Evolutionary conservation across 2,329 filamentous ascomycete species (phyloP).

Genomic region (Chaetoscypha palmicola): DNA sequence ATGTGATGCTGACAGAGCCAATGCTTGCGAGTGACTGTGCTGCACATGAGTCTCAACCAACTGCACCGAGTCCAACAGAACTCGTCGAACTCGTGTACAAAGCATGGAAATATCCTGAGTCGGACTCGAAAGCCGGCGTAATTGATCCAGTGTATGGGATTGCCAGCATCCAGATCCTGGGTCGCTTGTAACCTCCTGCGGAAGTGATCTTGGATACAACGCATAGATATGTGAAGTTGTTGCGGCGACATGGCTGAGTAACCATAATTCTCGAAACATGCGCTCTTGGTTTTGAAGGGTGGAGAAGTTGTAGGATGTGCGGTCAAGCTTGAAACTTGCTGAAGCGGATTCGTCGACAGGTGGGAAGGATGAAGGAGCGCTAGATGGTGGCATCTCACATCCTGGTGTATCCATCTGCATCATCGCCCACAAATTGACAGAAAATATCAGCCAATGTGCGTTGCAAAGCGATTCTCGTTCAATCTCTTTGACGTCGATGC

Average conservation of each 20-base stretch:
- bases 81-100: neutral
- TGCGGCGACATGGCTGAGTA: constrained; percentile 1
- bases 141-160: neutral
- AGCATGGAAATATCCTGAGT: neutral
- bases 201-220: neutral
- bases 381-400: neutral
- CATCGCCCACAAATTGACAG: constrained; percentile 6
- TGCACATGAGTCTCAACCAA: neutral
- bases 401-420: constrained; percentile 3
- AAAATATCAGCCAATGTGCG: constrained; percentile 5
- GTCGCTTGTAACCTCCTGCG: neutral
- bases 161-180: neutral
- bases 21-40: neutral
- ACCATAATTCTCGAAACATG: constrained; percentile 6
- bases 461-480: constrained; percentile 5
- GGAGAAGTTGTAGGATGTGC: constrained; percentile 5
- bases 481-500: constrained; percentile 4
- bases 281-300: constrained; percentile 8
- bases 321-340: constrained; percentile 4
- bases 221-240: constrained; percentile 1
- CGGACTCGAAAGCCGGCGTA: neutral
- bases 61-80: neutral
- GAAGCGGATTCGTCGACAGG: constrained; percentile 1
- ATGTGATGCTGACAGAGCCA: constrained; percentile 1
- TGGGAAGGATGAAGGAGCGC: constrained; percentile 1